Evolutionary conservation across 164 flowering plant genomes (phyloP), one percentile per base, ranked within the genome.

Genomic region (Magnolia officinalis): DNA sequence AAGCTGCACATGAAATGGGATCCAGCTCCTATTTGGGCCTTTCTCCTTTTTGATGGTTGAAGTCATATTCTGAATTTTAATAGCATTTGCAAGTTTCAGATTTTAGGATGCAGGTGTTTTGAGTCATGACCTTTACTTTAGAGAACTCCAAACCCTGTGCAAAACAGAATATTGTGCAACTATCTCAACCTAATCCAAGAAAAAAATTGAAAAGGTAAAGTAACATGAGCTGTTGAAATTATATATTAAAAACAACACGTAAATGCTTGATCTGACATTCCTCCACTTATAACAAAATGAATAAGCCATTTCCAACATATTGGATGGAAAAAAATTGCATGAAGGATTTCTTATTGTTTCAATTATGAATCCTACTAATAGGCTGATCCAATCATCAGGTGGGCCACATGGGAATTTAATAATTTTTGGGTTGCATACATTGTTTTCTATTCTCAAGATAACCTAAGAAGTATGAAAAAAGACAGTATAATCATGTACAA

Each of bases 131-230:
- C 95, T 96, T 96, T 71, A 97, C 55, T 7, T 86, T 80, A 7
- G 99, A 94, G 83, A 96, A 96, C 81, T 96, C 99, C 80, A 96
- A 82, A 58, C 99, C 99, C 84, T 94, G 74, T 5, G 98, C 99
- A 85, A 96, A 94, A 84, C 94, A 97, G 86, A 96, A 96, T 76
- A 96, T 90, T 96, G 99, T 75, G 99, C 99, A 77, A 96, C 99
- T 26, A 26, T 26, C 29, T 26, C 99, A 80, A 96, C 99, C 99
- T 96, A 84, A 81, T n/a, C 51, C 51, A 80, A 58, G 64, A 73
- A 70, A 67, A 68, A 6, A 8, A 68, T 24, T 31, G 16, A 68
- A 68, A 16, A 68, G 11, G 45, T 11, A 21, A 8, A 66, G 29
- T 23, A 66, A 66, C 11, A 21, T 66, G 10, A 21, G 18, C 3